phyloP scores from a whole-genome alignment of 2,329 filamentous ascomycete genomes.

The Pseudogymnoascus sp. region DNA sequence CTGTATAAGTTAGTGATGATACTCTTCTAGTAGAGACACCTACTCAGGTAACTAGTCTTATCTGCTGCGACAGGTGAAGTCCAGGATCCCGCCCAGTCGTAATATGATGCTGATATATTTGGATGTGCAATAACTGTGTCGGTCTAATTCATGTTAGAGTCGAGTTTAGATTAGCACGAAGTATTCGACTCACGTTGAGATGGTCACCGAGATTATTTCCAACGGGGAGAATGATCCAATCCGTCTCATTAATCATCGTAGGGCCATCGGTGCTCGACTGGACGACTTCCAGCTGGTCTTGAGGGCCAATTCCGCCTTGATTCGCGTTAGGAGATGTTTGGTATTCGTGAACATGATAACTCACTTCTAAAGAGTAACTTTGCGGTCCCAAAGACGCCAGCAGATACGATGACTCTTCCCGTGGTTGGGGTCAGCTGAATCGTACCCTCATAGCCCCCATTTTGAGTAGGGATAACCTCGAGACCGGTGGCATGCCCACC shows the following conservation, averaged over 20 bases:
- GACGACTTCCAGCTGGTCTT: constrained; percentile 31
- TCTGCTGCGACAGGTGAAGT: constrained; percentile 38
- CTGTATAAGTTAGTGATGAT: constrained; percentile 18
- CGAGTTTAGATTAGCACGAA: constrained; percentile 5
- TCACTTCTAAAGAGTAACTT: constrained; percentile 60
- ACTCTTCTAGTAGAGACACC: constrained; percentile 12
- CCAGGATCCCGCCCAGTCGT: constrained; percentile 59
- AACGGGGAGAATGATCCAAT: constrained; percentile 52
- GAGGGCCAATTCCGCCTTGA: constrained; percentile 26
- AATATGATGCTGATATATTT: constrained; percentile 41
- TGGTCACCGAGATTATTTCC: constrained; percentile 51
- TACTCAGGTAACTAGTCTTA: constrained; percentile 36
- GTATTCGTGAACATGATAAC: constrained; percentile 55
- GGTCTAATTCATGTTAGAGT: constrained; percentile 25
- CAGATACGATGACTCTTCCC: constrained; percentile 60
- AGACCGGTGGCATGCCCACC: constrained; percentile 57
- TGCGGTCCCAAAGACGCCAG: constrained; percentile 61
- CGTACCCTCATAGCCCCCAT: constrained; percentile 48
- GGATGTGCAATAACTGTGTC: constrained; percentile 44
- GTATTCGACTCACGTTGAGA: constrained; percentile 38
- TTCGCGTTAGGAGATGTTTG: constrained; percentile 30
- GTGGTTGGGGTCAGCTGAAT: constrained; percentile 50
- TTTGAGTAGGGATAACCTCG: constrained; percentile 50
- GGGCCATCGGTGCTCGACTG: constrained; percentile 17
- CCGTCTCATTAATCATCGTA: constrained; percentile 25